Percentiles rank a stretch among this genome's conserved stretches.
phyloP scores from a whole-genome alignment of 2,329 filamentous ascomycete genomes.

The Metarhizium rileyi region DNA sequence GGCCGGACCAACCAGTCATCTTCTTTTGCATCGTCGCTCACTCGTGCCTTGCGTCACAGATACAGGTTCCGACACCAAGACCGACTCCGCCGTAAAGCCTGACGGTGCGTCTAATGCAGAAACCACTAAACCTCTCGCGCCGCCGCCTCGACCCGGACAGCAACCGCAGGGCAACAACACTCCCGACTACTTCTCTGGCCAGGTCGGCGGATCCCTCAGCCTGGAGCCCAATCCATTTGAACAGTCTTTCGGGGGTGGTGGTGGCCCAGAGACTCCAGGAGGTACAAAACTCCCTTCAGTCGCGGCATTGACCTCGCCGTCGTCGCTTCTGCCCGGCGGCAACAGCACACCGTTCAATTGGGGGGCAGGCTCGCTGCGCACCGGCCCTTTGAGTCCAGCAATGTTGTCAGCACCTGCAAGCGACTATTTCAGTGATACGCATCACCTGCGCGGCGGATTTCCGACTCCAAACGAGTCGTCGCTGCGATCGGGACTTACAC shows the following conservation, averaged over 20 bases:
- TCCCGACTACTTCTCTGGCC: constrained; percentile 59
- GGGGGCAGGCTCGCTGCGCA: constrained; percentile 74
- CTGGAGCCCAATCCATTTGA: constrained; percentile 96
- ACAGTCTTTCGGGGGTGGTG: constrained; percentile 68
- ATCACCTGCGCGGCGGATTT: constrained; percentile 71
- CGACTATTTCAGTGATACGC: constrained; percentile 82
- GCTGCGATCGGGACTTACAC: constrained; percentile 80
- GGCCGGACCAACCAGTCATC: not conserved
- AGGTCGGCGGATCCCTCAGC: constrained; percentile 47
- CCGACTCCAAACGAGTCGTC: constrained; percentile 96
- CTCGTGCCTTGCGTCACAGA: constrained; percentile 22
- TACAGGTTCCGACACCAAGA: constrained; percentile 35
- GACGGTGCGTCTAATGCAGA: constrained; percentile 47
- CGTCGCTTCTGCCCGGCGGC: constrained; percentile 64
- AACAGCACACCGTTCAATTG: constrained; percentile 69
- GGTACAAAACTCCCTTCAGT: constrained; percentile 79
- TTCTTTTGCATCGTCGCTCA: constrained; percentile 10
- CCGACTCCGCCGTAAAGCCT: constrained; percentile 35
- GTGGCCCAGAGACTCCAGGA: constrained; percentile 68
- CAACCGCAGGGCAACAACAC: constrained; percentile 38
- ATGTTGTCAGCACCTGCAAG: constrained; percentile 83
- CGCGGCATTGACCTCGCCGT: constrained; percentile 82
- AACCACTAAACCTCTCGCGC: constrained; percentile 55
- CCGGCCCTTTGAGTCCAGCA: constrained; percentile 88
- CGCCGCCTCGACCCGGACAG: constrained; percentile 56